These are phyloP conservation scores for Sarcodon aspratus DNA, from an alignment of 768 basidiomycete genomes.

Conservation along the genomic window DNA sequence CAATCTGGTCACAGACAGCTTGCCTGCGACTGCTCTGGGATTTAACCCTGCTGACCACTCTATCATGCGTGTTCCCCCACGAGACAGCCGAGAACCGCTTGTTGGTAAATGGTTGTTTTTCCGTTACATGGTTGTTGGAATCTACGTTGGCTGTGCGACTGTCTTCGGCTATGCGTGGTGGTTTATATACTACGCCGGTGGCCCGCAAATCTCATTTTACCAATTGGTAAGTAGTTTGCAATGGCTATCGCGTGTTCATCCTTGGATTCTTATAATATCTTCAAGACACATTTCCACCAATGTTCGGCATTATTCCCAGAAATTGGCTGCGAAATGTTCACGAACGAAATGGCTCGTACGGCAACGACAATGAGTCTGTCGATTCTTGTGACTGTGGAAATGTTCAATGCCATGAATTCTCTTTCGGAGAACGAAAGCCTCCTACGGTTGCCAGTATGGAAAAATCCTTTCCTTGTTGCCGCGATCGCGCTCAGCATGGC, in stretches of 20 bases:
- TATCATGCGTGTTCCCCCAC: constrained; percentile 92
- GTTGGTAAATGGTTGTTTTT: constrained; percentile 92
- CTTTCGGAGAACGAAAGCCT: constrained; percentile 95
- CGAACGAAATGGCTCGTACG: constrained; percentile 69
- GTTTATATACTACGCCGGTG: constrained; percentile 86
- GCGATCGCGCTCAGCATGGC: constrained; percentile 88
- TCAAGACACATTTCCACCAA: constrained; percentile 91
- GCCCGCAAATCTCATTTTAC: constrained; percentile 88
- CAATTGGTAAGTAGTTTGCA: constrained; percentile 60
- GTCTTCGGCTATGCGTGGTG: constrained; percentile 99
- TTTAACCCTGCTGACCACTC: constrained; percentile 96
- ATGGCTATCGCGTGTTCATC: constrained; percentile 2
- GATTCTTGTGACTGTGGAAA: constrained; percentile 90
- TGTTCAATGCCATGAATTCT: constrained; percentile 98
- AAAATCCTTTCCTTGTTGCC: constrained; percentile 84
- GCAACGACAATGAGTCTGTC: constrained; percentile 97
- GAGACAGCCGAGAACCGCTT: constrained; percentile 83
- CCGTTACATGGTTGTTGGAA: constrained; percentile 88
- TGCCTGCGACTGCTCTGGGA: constrained; percentile 93
- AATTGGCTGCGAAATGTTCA: constrained; percentile 95
- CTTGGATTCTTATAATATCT: neutral
- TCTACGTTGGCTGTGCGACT: constrained; percentile 90
- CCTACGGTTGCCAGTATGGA: constrained; percentile 83
- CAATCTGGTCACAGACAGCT: constrained; percentile 92
- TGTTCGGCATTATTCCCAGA: constrained; percentile 75